phyloP scores from a whole-genome alignment of 2,329 filamentous ascomycete genomes.

The Bertia moriformis region DNA sequence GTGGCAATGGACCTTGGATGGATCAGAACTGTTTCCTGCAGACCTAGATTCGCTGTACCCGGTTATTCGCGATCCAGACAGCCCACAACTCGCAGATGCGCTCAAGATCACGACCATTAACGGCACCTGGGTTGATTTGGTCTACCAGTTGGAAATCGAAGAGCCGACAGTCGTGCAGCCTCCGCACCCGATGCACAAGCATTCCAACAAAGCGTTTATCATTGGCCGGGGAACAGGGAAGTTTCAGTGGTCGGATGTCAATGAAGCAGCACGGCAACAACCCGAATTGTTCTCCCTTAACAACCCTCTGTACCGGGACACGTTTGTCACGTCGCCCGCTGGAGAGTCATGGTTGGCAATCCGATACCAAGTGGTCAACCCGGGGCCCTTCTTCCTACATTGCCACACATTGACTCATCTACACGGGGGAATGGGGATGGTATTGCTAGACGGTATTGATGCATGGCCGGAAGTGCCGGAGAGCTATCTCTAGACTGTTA shows the following conservation, averaged over 20 bases:
- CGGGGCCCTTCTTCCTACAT: constrained; percentile 19
- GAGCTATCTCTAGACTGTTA: no score
- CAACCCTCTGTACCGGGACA: constrained; percentile 24
- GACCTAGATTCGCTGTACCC: constrained; percentile 13
- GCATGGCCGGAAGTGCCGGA: constrained; percentile 11
- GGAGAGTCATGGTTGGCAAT: constrained; percentile 16
- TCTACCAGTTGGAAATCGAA: constrained; percentile 13
- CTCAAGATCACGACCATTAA: constrained; percentile 16
- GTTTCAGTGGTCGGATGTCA: constrained; percentile 24
- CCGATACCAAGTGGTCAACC: constrained; percentile 19
- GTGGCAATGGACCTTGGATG: constrained; percentile 20
- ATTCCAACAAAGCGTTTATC: constrained; percentile 27
- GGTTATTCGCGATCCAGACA: constrained; percentile 16
- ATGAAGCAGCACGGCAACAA: constrained; percentile 15
- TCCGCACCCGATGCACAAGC: constrained; percentile 30
- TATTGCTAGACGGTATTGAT: constrained; percentile 20
- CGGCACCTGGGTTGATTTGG: constrained; percentile 20
- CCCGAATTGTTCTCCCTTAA: constrained; percentile 23
- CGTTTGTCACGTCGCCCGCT: constrained; percentile 15
- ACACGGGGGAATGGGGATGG: constrained; percentile 18
- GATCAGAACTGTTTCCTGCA: constrained; percentile 11
- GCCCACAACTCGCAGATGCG: constrained; percentile 6
- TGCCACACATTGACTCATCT: constrained; percentile 21
- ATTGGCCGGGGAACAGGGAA: constrained; percentile 19
- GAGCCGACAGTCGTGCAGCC: constrained; percentile 11